Conservation (phyloP, 148 eudicot genomes). For the Diospyros kaki region DNA sequence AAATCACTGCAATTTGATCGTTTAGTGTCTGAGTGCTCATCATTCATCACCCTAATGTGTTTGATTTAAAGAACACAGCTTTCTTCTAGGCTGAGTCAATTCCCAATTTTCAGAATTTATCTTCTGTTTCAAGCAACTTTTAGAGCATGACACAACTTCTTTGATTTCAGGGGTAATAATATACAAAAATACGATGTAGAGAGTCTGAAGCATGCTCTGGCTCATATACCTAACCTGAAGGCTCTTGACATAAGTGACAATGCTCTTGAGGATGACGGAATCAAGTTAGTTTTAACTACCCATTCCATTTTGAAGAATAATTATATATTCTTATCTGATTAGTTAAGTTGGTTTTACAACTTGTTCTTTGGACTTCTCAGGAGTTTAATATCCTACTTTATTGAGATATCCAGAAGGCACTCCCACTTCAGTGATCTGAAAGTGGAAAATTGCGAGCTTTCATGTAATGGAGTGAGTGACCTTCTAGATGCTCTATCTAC, state of each 20-base stretch:
- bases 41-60: background rate
- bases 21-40: background rate
- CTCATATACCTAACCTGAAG: slow-evolving; percentile 67
- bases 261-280: slow-evolving; percentile 68
- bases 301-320: slow-evolving; percentile 6
- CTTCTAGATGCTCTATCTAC: slow-evolving; percentile 62
- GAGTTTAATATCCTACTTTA: slow-evolving; percentile 55
- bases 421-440: slow-evolving; percentile 41
- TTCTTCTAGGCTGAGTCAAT: background rate
- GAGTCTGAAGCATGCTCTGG: slow-evolving; percentile 59
- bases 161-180: slow-evolving; percentile 54
- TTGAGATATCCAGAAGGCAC: slow-evolving; percentile 34
- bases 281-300: slow-evolving; percentile 42
- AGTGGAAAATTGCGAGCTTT: slow-evolving; percentile 66
- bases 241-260: slow-evolving; percentile 78
- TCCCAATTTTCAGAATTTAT: background rate
- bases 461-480: slow-evolving; percentile 54
- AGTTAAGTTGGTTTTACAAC: slow-evolving; percentile 3
- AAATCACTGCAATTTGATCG: background rate
- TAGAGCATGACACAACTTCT: background rate
- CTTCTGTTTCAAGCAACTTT: background rate
- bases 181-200: slow-evolving; percentile 50
- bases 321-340: background rate
- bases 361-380: slow-evolving; percentile 34
- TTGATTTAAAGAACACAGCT: background rate